Conservation (phyloP, 805 yeast species). For the Kodamaea neixiangensis region DNA sequence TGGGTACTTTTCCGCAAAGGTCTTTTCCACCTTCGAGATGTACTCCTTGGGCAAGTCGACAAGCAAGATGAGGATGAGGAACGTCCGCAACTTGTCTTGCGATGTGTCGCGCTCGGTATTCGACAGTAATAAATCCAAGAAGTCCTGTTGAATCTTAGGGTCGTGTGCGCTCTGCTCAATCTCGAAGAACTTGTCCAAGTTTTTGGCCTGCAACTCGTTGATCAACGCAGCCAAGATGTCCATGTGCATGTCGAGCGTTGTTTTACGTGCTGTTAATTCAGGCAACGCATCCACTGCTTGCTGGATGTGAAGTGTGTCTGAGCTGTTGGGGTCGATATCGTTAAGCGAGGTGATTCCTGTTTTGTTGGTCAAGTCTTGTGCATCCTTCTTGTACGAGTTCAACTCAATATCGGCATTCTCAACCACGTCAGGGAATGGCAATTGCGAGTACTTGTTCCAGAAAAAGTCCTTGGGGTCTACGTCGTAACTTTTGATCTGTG, state of each 20-base stretch:
- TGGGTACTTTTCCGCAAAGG: slow-evolving; percentile 53
- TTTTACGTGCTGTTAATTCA: slow-evolving; percentile 84
- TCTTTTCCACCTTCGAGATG: slow-evolving; percentile 59
- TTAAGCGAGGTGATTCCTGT: slow-evolving; percentile 72
- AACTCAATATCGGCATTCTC: slow-evolving; percentile 90
- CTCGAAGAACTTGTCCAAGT: slow-evolving; percentile 88
- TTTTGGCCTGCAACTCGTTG: slow-evolving; percentile 81
- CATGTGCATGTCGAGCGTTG: slow-evolving; percentile 94
- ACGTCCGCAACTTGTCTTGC: slow-evolving; percentile 84
- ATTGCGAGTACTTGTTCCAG: slow-evolving; percentile 79
- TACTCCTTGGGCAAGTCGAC: slow-evolving; percentile 33
- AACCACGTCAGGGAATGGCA: slow-evolving; percentile 99
- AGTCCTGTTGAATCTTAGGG: slow-evolving; percentile 58
- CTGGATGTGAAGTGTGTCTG: slow-evolving; percentile 68
- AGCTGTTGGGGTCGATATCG: slow-evolving; percentile 66
- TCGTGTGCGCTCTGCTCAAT: slow-evolving; percentile 82
- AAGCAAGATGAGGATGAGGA: slow-evolving; percentile 68
- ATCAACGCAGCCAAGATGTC: slow-evolving; percentile 84
- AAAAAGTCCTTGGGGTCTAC: slow-evolving; percentile 92
- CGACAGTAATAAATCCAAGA: slow-evolving; percentile 56
- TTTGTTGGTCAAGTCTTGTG: slow-evolving; percentile 77
- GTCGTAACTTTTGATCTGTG: slow-evolving; percentile 66
- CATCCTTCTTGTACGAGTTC: slow-evolving; percentile 79
- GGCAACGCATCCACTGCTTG: slow-evolving; percentile 92
- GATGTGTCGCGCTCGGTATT: slow-evolving; percentile 59